Conservation (phyloP, 108 stramenopile genomes). For the Conticribra weissflogii region DNA sequence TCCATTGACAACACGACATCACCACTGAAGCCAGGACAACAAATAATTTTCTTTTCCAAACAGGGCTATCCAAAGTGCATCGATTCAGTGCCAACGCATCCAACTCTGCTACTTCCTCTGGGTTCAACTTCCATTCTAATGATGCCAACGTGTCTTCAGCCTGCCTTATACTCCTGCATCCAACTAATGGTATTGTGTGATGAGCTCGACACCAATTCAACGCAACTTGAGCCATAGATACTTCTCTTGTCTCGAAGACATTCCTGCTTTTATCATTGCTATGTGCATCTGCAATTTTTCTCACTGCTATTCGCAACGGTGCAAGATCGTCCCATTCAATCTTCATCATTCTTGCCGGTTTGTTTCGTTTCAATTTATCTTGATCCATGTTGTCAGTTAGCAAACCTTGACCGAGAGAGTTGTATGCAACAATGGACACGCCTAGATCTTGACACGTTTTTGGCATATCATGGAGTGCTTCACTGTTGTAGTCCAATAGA, state of each 20-base stretch:
- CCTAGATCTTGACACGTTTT: conserved; percentile 56
- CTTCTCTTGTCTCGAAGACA: conserved; percentile 35
- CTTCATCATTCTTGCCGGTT: conserved; percentile 68
- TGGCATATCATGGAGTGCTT: conserved; percentile 62
- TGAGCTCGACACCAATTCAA: conserved; percentile 77
- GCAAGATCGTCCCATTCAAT: conserved; percentile 52
- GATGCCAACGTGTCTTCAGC: conserved; percentile 60
- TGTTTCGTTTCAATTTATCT: conserved; percentile 57
- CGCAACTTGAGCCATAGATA: conserved; percentile 77
- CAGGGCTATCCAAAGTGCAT: conserved; percentile 55
- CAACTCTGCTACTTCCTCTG: conserved; percentile 52
- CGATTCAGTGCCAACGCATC: conserved; percentile 54
- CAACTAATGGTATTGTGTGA: conserved; percentile 67
- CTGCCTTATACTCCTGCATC: conserved; percentile 61
- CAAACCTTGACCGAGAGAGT: conserved; percentile 77
- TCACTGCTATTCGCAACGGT: conserved; percentile 51
- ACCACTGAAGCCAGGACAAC: conserved; percentile 53
- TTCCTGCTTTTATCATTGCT: conserved; percentile 11
- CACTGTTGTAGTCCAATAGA: conserved; percentile 71
- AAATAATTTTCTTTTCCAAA: conserved; percentile 56
- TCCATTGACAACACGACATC: conserved; percentile 33
- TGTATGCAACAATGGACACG: conserved; percentile 70
- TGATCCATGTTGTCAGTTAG: conserved; percentile 60
- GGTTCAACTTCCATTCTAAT: conserved; percentile 50
- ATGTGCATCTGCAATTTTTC: conserved; percentile 41